Evolutionary conservation across 768 basidiomycete genomes (phyloP).

Genomic region (Mycena polygramma): DNA sequence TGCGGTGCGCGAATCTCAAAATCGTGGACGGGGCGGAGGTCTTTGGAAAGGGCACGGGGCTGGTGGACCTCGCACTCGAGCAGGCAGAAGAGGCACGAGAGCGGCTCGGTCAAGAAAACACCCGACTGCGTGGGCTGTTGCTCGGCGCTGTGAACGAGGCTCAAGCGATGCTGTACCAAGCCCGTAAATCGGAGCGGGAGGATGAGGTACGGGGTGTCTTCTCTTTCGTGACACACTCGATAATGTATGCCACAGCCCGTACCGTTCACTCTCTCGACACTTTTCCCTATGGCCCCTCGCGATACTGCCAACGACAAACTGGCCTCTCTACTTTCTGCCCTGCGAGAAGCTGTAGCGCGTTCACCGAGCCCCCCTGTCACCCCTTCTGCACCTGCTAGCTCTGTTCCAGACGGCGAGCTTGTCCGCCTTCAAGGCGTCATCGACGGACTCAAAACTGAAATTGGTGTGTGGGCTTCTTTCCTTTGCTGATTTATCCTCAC

Average conservation of each 20-base stretch:
- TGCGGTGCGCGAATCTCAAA: conserved; percentile 66
- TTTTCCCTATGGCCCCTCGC: conserved; percentile 69
- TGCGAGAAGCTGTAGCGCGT: conserved; percentile 52
- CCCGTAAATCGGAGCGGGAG: conserved; percentile 54
- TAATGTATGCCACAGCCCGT: conserved; percentile 50
- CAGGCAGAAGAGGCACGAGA: conserved; percentile 78
- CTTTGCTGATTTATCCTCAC: conserved; percentile 5
- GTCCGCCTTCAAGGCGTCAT: conserved; percentile 65
- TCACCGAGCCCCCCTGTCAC: conserved; percentile 44
- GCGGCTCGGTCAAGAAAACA: conserved; percentile 75
- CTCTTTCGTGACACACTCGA: conserved; percentile 10
- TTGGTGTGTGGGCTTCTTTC: conserved; percentile 60
- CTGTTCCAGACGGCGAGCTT: conserved; percentile 57
- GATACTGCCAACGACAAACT: conserved; percentile 65
- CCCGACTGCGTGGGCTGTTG: conserved; percentile 69
- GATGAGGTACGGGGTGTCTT: conserved; percentile 58
- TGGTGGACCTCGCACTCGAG: conserved; percentile 76
- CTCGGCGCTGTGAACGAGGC: conserved; percentile 76
- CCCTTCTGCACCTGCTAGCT: conserved; percentile 34
- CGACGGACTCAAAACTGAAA: conserved; percentile 64
- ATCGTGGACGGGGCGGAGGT: conserved; percentile 60
- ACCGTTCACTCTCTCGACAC: conserved; percentile 57
- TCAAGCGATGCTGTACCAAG: conserved; percentile 66
- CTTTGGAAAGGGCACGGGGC: conserved; percentile 64
- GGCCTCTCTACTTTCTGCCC: conserved; percentile 54